Base-by-base conservation (phyloP, 257 asterid genomes). In the Rehmannia glutinosa region DNA sequence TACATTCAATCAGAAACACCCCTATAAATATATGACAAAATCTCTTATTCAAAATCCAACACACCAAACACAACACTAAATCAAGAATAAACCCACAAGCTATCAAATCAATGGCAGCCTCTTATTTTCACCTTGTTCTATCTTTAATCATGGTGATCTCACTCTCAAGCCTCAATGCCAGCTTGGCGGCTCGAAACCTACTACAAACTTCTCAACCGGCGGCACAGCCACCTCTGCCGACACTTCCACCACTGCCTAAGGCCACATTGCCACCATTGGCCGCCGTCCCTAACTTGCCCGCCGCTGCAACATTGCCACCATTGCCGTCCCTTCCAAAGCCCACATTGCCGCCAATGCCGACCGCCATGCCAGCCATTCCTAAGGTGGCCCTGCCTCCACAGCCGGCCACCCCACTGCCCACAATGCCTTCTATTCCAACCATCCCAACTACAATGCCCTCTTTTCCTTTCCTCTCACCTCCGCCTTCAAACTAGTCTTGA, bases 401-500 rank as follows among this genome's bases (percentile, higher is more conserved):
- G 15, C 72, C 71, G 2, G 63, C 62, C 33, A 45, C 49, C 60
- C 45, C 76, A 19, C 11, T 64, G 9, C 80, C 73, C 15, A 63
- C 49, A 1, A 58, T 69, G 2, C 74, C 74, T 12, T 32, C 62
- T 12, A 11, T 49, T 21, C 68, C 52, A 17, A 32, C 45, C 12
- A 28, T 68, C 20, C 66, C 82, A 12, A 15, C 64, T 16, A 15
- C 76, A 0, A 55, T 73, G 39, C 75, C 75, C 13, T 59, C 73
- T 20, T 32, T 73, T 20, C 80, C 80, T 27, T 54, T 58, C 51
- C 69, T 27, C 38, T 23, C 83, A 3, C 73, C 81, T 8, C 78
- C 74, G n/a, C 74, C 81, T 10, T 79, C 76, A 53, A 60, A 49
- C 72, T 64, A 58, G n/a, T n/a, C n/a, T n/a, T n/a, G n/a, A n/a